Conservation (phyloP, 2,329 filamentous ascomycete species). For the Davidsoniella eucalypti region DNA sequence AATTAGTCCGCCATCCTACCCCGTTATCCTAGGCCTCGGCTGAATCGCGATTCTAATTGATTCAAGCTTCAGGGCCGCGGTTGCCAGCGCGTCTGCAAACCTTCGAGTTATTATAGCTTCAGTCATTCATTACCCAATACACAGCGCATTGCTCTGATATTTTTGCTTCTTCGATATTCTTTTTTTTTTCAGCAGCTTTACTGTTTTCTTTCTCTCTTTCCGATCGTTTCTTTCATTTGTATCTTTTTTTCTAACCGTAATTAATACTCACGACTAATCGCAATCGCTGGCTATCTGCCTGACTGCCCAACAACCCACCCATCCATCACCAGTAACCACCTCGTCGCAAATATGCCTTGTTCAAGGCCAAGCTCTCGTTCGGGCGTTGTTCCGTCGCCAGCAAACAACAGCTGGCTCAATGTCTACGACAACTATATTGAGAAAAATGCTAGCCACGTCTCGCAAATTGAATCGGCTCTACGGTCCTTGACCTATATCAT, state of each 20-base stretch:
- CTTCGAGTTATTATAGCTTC: no score
- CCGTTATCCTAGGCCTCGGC: constrained; percentile 9
- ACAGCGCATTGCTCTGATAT: no score
- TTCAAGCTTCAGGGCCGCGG: background rate
- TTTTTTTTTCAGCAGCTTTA: background rate
- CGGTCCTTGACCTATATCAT: constrained; percentile 92
- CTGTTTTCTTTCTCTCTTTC: background rate
- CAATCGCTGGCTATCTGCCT: background rate
- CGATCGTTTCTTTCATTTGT: background rate
- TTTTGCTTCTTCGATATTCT: background rate
- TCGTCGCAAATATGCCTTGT: background rate
- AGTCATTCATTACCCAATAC: no score
- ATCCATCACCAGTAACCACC: background rate
- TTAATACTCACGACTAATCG: background rate
- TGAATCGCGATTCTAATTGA: background rate
- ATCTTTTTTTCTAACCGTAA: background rate
- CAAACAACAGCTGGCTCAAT: constrained; percentile 34
- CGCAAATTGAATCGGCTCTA: constrained; percentile 85
- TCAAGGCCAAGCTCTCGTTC: background rate
- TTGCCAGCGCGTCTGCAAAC: background rate
- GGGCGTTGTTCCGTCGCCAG: background rate
- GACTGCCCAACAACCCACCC: background rate
- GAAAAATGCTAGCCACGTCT: constrained; percentile 84
- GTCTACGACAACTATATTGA: constrained; percentile 83
- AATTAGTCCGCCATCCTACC: constrained; percentile 1